Percentiles rank a stretch among this genome's conserved stretches.
Conservation (phyloP, 345 rosid species). For the Crucihimalaya himalaica region DNA sequence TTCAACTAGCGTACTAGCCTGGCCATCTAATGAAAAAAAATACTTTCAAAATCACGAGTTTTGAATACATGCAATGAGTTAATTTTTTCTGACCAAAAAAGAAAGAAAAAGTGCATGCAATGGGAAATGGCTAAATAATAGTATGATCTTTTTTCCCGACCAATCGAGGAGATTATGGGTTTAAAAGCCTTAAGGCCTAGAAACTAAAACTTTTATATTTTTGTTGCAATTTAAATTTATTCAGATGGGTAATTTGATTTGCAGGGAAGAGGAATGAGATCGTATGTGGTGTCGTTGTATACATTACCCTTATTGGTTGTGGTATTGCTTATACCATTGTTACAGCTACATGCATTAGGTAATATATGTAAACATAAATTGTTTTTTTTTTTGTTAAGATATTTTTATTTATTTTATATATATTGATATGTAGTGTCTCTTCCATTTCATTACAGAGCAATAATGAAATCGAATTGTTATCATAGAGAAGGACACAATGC, state of each 20-base stretch:
- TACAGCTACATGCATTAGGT: slow-evolving; percentile 67
- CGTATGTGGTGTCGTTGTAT: slow-evolving; percentile 61
- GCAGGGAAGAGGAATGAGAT: slow-evolving; percentile 32
- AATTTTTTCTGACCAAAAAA: no score
- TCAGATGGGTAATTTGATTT: neutral
- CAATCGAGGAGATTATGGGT: neutral
- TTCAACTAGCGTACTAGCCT: neutral
- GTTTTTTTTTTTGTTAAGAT: neutral
- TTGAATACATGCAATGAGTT: neutral
- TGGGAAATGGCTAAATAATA: neutral
- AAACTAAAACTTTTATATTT: neutral
- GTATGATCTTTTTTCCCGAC: neutral
- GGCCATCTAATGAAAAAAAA: neutral
- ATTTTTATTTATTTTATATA: neutral
- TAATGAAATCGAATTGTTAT: slow-evolving; percentile 61
- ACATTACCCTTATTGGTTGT: slow-evolving; percentile 49
- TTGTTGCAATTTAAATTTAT: neutral
- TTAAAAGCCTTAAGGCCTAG: no score
- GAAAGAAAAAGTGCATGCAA: neutral
- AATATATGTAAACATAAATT: slow-evolving; percentile 7
- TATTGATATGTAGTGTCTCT: slow-evolving; percentile 1
- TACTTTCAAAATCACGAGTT: neutral
- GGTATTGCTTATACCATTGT: slow-evolving; percentile 68
- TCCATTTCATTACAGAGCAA: slow-evolving; percentile 35
- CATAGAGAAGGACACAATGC: slow-evolving; percentile 49